Conservation (phyloP, 1,284 basidiomycete genomes). For the Xanthoconium separans region DNA sequence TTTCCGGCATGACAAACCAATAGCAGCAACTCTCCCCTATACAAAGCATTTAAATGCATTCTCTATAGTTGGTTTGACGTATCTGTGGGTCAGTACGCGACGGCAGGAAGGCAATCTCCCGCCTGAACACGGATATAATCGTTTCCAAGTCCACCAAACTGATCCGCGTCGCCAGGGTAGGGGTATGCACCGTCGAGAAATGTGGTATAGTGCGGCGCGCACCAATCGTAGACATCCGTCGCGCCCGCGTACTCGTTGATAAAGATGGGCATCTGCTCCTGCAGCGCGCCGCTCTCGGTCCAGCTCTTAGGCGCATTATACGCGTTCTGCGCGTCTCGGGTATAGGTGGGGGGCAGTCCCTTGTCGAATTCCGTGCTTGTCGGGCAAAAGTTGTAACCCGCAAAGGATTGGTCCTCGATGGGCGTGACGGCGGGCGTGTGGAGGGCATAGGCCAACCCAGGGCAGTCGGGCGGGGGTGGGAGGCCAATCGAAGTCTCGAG, state of each 20-base stretch:
- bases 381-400: constrained; percentile 17
- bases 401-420: constrained; percentile 24
- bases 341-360: constrained; percentile 13
- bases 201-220: constrained; percentile 12
- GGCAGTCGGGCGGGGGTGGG: constrained; percentile 27
- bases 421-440: constrained; percentile 26
- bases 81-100: constrained; percentile 18
- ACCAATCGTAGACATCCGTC: constrained; percentile 25
- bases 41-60: neutral
- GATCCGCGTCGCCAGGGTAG: constrained; percentile 10
- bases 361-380: constrained; percentile 18
- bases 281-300: constrained; percentile 22
- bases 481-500: constrained; percentile 33
- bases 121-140: constrained; percentile 18
- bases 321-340: constrained; percentile 15
- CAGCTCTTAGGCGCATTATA: constrained; percentile 28
- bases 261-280: constrained; percentile 29
- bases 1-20: neutral
- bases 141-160: constrained; percentile 13
- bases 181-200: constrained; percentile 13
- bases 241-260: constrained; percentile 28
- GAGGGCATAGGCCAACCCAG: constrained; percentile 24
- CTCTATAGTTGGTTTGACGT: constrained; percentile 3
- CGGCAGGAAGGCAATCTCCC: constrained; percentile 21
- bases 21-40: neutral